Evolutionary conservation across 2,329 filamentous ascomycete genomes (phyloP).

Genomic region (Ilyonectria sp.): DNA sequence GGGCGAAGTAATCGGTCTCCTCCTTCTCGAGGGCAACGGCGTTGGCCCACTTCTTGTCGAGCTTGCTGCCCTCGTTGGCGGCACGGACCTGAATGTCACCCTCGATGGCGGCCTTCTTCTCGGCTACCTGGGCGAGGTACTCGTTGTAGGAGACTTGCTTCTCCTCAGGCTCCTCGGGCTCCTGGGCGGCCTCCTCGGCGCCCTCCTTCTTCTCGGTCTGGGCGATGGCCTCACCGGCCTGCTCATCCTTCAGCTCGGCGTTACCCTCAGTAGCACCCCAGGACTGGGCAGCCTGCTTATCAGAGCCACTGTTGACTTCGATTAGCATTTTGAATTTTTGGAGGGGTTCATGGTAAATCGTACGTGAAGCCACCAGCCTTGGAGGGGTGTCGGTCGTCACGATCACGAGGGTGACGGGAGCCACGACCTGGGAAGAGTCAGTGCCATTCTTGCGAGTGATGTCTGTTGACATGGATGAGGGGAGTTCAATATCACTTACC

Average conservation of each 20-base stretch:
- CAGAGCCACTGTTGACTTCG: constrained; percentile 73
- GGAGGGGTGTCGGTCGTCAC: constrained; percentile 71
- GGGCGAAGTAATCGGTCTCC: constrained; percentile 85
- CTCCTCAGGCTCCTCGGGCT: constrained; percentile 79
- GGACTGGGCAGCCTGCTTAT: constrained; percentile 89
- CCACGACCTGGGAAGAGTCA: constrained; percentile 63
- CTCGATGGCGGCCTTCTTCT: constrained; percentile 83
- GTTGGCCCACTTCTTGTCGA: constrained; percentile 92
- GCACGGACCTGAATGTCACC: constrained; percentile 80
- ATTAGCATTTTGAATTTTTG: constrained; percentile 35
- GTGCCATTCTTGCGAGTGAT: constrained; percentile 7
- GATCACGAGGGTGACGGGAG: constrained; percentile 65
- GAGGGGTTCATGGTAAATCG: constrained; percentile 42
- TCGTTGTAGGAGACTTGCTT: constrained; percentile 92
- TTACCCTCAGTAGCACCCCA: constrained; percentile 90
- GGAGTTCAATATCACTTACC: constrained; percentile 57
- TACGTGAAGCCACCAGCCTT: constrained; percentile 61
- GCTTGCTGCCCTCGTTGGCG: constrained; percentile 91
- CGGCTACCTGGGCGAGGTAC: constrained; percentile 81
- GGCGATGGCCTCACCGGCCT: constrained; percentile 91
- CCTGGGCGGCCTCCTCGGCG: constrained; percentile 64
- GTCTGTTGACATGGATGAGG: neutral
- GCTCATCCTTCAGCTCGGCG: constrained; percentile 91
- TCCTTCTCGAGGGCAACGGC: constrained; percentile 81
- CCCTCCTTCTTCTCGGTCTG: constrained; percentile 85